Percentiles rank a stretch among this genome's conserved stretches.
Conservation (phyloP, 2,329 filamentous ascomycete genomes). For the Aspergillus piperis region DNA sequence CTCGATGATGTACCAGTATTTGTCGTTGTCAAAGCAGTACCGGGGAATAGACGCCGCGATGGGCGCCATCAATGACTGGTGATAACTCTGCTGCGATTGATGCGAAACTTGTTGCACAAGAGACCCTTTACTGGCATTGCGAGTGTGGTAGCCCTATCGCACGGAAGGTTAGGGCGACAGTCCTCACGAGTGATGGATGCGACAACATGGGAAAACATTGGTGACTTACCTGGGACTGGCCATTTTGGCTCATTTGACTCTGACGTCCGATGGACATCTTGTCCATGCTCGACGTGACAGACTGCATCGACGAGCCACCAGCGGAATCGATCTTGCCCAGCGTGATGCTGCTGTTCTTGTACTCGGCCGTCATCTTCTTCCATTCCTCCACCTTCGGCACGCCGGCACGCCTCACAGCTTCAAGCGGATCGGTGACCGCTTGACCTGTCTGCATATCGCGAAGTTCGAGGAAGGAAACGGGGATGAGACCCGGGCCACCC, state of each 20-base stretch:
- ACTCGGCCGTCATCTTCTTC: slow-evolving; percentile 99
- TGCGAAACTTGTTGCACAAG: slow-evolving; percentile 38
- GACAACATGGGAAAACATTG: background rate
- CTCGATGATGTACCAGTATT: slow-evolving; percentile 98
- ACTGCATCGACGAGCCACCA: slow-evolving; percentile 45
- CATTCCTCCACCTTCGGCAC: slow-evolving; percentile 96
- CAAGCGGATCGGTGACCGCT: slow-evolving; percentile 76
- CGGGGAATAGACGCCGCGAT: slow-evolving; percentile 82
- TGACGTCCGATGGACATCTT: slow-evolving; percentile 73
- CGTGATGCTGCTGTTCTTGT: slow-evolving; percentile 98
- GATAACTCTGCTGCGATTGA: slow-evolving; percentile 51
- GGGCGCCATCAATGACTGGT: slow-evolving; percentile 66
- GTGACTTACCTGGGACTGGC: slow-evolving; percentile 51
- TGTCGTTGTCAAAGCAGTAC: slow-evolving; percentile 95
- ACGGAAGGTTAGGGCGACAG: slow-evolving; percentile 4
- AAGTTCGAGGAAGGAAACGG: slow-evolving; percentile 95
- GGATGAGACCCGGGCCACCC: slow-evolving; percentile 93
- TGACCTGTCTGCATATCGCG: slow-evolving; percentile 88
- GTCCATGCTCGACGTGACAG: slow-evolving; percentile 71
- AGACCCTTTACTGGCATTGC: slow-evolving; percentile 41
- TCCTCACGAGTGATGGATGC: background rate
- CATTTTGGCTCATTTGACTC: slow-evolving; percentile 54
- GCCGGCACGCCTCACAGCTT: slow-evolving; percentile 82
- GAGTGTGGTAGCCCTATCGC: slow-evolving; percentile 39
- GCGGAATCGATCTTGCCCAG: slow-evolving; percentile 77